Evolutionary conservation across 2,329 filamentous ascomycete species (phyloP).

Genomic region (Aschersonia sp.): DNA sequence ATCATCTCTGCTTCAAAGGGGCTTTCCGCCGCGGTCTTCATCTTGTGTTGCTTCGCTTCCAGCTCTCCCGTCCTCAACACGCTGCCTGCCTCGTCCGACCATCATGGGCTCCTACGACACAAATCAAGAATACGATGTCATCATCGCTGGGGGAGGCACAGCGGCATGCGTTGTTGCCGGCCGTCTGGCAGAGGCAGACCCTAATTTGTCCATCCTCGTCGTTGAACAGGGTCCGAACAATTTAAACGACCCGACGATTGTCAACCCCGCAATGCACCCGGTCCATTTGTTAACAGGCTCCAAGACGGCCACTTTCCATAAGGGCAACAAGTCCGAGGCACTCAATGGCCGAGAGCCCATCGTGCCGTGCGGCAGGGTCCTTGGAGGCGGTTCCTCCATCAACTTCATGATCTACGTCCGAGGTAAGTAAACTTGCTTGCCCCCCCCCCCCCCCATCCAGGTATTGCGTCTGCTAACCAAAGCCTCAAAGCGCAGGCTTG

Average conservation of each 20-base stretch:
- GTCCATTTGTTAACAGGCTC: slow-evolving; percentile 8
- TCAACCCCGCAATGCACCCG: slow-evolving; percentile 10
- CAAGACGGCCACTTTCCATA: slow-evolving; percentile 10
- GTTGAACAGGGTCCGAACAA: slow-evolving; percentile 15
- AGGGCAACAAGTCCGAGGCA: slow-evolving; percentile 8
- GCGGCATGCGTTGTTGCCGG: slow-evolving; percentile 13
- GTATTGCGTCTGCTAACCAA: too few relatives aligned
- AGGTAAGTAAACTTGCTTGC: slow-evolving; percentile 2
- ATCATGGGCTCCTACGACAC: slow-evolving; percentile 6
- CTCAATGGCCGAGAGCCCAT: slow-evolving; percentile 10
- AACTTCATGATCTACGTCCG: slow-evolving; percentile 18
- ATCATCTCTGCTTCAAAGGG: too few relatives aligned
- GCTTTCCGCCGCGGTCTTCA: too few relatives aligned
- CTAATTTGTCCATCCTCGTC: slow-evolving; percentile 11
- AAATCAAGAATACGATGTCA: slow-evolving; percentile 9
- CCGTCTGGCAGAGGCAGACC: slow-evolving; percentile 11
- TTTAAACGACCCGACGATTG: slow-evolving; percentile 10
- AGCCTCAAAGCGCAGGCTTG: too few relatives aligned
- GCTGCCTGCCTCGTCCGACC: background rate
- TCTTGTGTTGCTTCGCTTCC: too few relatives aligned
- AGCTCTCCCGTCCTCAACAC: background rate
- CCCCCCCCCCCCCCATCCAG: too few relatives aligned
- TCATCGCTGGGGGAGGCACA: slow-evolving; percentile 13
- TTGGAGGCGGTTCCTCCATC: slow-evolving; percentile 18
- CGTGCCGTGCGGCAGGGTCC: slow-evolving; percentile 12